Conservation (phyloP, 2,329 filamentous ascomycete species). For the Colletotrichum abscissum region DNA sequence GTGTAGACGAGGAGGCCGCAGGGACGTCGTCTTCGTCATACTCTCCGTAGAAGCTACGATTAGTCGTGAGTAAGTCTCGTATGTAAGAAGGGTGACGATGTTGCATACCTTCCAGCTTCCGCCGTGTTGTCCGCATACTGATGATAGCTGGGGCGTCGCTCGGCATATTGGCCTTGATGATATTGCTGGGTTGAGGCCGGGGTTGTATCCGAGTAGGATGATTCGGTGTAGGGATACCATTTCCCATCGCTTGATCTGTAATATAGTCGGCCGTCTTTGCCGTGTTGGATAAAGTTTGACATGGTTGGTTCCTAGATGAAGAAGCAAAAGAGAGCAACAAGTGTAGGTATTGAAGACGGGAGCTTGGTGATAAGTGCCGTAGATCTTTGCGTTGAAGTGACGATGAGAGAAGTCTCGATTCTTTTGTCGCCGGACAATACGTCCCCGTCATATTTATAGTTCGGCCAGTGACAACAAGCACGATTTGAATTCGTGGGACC, state of each 20-base stretch:
- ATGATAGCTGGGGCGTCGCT: background rate
- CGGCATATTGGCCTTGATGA: background rate
- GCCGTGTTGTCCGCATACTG: background rate
- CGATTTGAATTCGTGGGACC: background rate
- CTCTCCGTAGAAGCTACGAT: background rate
- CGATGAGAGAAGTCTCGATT: rapidly evolving
- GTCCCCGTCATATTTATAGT: background rate
- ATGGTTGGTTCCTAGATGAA: background rate
- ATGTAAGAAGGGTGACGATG: background rate
- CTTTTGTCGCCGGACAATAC: background rate
- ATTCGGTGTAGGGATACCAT: background rate
- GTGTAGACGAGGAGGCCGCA: background rate
- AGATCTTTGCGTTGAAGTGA: background rate
- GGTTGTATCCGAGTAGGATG: too few relatives aligned
- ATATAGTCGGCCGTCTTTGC: background rate
- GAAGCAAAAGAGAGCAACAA: background rate
- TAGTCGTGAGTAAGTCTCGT: background rate
- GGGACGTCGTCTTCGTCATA: background rate
- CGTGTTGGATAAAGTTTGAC: background rate
- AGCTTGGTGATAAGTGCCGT: background rate
- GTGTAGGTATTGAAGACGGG: too few relatives aligned
- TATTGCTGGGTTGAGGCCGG: background rate
- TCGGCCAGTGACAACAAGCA: background rate
- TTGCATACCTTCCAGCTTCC: background rate
- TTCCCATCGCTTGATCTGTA: background rate